These are phyloP conservation scores for Solanum sejunctum DNA, from an alignment of 257 asterid species.

Conservation along the genomic window DNA sequence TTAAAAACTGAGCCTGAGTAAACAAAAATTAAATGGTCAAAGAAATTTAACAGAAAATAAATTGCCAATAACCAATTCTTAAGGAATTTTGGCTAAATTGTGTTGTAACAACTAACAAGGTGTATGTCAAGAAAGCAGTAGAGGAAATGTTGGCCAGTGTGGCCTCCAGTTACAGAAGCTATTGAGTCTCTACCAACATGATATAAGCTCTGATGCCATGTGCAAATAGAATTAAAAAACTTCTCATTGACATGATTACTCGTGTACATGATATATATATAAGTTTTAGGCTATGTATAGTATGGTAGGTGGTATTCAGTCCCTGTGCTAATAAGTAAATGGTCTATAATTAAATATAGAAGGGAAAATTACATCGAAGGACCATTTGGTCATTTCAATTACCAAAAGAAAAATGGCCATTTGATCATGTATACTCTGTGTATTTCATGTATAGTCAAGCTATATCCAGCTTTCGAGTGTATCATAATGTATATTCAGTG, in stretches of 20 bases:
- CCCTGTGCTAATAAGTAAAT: neutral
- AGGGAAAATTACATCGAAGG: no score
- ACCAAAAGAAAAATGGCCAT: no score
- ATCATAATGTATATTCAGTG: no score
- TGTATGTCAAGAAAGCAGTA: neutral
- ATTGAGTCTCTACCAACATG: neutral
- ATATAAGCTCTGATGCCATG: neutral
- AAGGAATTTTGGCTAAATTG: neutral
- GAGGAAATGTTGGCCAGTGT: neutral
- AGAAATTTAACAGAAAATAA: neutral
- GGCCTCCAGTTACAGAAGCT: neutral
- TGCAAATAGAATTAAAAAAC: neutral
- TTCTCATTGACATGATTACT: neutral
- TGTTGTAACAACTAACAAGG: neutral
- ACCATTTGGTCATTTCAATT: no score
- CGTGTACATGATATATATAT: neutral
- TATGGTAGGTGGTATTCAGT: neutral
- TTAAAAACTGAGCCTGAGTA: neutral
- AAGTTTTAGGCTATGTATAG: neutral
- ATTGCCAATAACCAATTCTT: neutral
- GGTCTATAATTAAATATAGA: no score
- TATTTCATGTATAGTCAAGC: no score
- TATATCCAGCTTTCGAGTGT: no score
- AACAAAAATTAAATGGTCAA: neutral
- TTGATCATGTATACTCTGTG: no score